phyloP scores from a whole-genome alignment of 345 rosid genomes.

The Noccaea bulbosa region DNA sequence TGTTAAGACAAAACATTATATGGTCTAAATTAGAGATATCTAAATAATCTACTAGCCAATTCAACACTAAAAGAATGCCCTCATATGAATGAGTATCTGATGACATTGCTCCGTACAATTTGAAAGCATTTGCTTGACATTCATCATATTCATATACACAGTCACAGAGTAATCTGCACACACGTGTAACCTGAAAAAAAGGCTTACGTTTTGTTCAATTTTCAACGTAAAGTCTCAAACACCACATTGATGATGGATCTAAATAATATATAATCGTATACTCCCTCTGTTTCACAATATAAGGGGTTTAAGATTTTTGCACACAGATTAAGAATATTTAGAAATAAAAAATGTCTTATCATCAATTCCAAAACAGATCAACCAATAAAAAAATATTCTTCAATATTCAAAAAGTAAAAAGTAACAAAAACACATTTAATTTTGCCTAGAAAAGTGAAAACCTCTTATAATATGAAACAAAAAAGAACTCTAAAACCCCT shows the following conservation, averaged over 20 bases:
- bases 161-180: constrained; percentile 4
- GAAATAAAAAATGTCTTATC: too few relatives aligned
- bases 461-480: too few relatives aligned
- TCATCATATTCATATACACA: background rate
- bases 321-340: too few relatives aligned
- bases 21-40: background rate
- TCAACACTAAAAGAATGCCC: background rate
- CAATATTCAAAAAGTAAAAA: too few relatives aligned
- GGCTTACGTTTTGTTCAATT: constrained; percentile 10
- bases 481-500: too few relatives aligned
- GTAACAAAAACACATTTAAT: too few relatives aligned
- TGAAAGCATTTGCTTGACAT: constrained; percentile 8
- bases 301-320: too few relatives aligned
- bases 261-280: background rate
- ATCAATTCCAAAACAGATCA: too few relatives aligned
- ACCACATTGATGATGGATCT: constrained; percentile 19
- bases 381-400: too few relatives aligned
- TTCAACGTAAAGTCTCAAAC: constrained; percentile 23
- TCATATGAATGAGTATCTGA: background rate
- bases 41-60: background rate
- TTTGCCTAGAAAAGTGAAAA: too few relatives aligned
- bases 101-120: background rate
- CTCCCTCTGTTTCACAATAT: too few relatives aligned
- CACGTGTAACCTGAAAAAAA: constrained; percentile 12
- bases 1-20: background rate